Evolutionary conservation across 768 basidiomycete genomes (phyloP).

Genomic region (Dendrothele bispora): DNA sequence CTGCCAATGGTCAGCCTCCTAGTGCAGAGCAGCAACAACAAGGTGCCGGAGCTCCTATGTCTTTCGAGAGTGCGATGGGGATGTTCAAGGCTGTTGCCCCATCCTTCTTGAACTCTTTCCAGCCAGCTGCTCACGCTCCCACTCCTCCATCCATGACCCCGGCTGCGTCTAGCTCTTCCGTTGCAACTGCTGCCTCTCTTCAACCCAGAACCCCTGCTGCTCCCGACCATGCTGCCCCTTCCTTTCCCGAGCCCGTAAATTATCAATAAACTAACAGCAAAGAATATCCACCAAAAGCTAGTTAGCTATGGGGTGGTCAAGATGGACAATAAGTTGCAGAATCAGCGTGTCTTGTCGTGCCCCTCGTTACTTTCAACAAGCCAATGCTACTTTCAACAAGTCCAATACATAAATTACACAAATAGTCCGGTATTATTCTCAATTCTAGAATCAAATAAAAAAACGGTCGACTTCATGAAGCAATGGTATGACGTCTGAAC

Average conservation of each 20-base stretch:
- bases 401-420: too few relatives aligned
- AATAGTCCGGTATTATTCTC: too few relatives aligned
- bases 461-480: neutral
- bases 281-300: too few relatives aligned
- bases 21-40: slow-evolving; percentile 21
- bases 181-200: slow-evolving; percentile 12
- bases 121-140: slow-evolving; percentile 13
- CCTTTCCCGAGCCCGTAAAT: slow-evolving; percentile 45
- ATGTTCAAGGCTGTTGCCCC: slow-evolving; percentile 45
- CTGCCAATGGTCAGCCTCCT: slow-evolving; percentile 22
- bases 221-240: slow-evolving; percentile 16
- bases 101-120: slow-evolving; percentile 33
- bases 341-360: too few relatives aligned
- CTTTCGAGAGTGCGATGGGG: slow-evolving; percentile 31
- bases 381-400: too few relatives aligned
- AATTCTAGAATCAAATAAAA: too few relatives aligned
- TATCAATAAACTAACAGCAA: too few relatives aligned
- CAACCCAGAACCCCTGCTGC: slow-evolving; percentile 13
- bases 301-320: too few relatives aligned
- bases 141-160: slow-evolving; percentile 11
- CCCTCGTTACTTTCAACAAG: too few relatives aligned
- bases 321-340: too few relatives aligned
- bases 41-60: slow-evolving; percentile 14
- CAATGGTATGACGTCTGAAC: slow-evolving; percentile 65
- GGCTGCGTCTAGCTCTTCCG: slow-evolving; percentile 19